These are phyloP conservation scores for Cruciata laevipes DNA, from an alignment of 257 asterid genomes.

Conservation along the genomic window DNA sequence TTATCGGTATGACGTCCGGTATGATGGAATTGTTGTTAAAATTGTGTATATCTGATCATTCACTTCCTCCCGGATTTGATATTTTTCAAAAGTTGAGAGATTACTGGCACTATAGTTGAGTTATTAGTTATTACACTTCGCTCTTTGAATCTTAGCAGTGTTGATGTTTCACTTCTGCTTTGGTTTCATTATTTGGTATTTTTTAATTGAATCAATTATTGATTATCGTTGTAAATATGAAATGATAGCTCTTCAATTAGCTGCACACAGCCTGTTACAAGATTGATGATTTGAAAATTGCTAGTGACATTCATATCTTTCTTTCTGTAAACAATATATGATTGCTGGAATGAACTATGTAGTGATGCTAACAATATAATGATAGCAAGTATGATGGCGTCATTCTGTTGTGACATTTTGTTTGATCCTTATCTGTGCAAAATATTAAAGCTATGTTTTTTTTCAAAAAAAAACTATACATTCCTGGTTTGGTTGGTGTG, in stretches of 20 bases:
- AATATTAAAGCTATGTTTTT: background rate
- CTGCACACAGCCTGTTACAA: background rate
- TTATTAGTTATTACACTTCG: background rate
- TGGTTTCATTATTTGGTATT: background rate
- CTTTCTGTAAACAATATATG: background rate
- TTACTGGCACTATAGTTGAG: background rate
- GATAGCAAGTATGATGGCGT: slow-evolving; percentile 5
- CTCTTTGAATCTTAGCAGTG: background rate
- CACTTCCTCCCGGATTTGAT: background rate
- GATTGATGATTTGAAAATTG: background rate
- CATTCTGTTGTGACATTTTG: slow-evolving; percentile 15
- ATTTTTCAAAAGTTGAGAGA: background rate
- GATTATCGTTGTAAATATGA: background rate
- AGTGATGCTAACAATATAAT: slow-evolving; percentile 1
- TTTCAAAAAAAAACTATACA: too few species aligned
- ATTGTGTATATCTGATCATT: background rate
- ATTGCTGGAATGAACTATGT: background rate
- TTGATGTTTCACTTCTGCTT: background rate
- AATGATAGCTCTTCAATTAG: background rate
- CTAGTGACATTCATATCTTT: background rate
- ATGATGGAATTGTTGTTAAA: background rate
- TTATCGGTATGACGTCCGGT: slow-evolving; percentile 13
- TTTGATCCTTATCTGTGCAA: slow-evolving; percentile 11
- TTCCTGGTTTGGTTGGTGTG: background rate
- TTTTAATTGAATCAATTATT: background rate